These are phyloP conservation scores for Millerozyma acaciae DNA, from an alignment of 805 yeast genomes.

Conservation along the genomic window DNA sequence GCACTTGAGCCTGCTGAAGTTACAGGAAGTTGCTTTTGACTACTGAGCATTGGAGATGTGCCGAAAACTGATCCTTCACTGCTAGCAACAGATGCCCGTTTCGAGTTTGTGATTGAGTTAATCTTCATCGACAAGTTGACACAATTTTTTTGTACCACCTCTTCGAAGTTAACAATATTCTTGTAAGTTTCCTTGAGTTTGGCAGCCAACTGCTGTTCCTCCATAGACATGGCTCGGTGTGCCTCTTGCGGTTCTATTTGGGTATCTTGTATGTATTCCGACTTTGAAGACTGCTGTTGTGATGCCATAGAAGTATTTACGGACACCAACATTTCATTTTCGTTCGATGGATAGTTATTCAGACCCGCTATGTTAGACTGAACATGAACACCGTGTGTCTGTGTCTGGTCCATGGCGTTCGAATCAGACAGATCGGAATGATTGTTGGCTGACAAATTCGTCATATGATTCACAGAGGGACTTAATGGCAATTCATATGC, in stretches of 20 bases:
- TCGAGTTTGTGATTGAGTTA: slow-evolving; percentile 36
- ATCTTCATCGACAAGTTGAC: slow-evolving; percentile 54
- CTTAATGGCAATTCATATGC: slow-evolving; percentile 39
- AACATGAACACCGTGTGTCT: background rate
- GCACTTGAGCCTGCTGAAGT: slow-evolving; percentile 10
- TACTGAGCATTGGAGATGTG: slow-evolving; percentile 10
- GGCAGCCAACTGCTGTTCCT: slow-evolving; percentile 63
- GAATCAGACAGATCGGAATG: slow-evolving; percentile 40
- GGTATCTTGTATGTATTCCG: slow-evolving; percentile 8
- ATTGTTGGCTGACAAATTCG: slow-evolving; percentile 25
- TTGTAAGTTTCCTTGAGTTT: slow-evolving; percentile 74
- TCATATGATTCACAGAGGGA: slow-evolving; percentile 29
- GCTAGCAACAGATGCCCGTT: slow-evolving; percentile 15
- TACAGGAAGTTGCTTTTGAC: slow-evolving; percentile 13
- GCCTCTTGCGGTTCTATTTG: slow-evolving; percentile 11
- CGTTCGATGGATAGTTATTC: background rate
- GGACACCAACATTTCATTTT: background rate
- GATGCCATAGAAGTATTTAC: slow-evolving; percentile 6
- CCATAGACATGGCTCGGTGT: slow-evolving; percentile 44
- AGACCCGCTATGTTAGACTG: background rate
- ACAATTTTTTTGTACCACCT: slow-evolving; percentile 67
- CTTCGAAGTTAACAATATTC: slow-evolving; percentile 62
- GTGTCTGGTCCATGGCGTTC: slow-evolving; percentile 20
- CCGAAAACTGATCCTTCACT: slow-evolving; percentile 7
- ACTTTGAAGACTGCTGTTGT: slow-evolving; percentile 11